Conservation (phyloP, 805 yeast species). For the Sugiyamaella floridensis region DNA sequence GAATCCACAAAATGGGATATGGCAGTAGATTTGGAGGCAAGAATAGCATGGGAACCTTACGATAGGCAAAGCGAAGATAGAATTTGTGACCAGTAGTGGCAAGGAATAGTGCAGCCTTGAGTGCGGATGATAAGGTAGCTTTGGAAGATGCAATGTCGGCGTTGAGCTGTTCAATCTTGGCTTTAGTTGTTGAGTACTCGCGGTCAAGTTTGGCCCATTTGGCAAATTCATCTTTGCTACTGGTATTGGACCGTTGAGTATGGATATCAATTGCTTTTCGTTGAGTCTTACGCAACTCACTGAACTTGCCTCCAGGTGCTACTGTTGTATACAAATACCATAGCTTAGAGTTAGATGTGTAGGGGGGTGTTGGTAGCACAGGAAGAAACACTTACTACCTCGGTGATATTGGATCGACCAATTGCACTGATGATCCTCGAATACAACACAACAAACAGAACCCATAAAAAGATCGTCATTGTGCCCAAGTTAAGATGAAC, state of each 20-base stretch:
- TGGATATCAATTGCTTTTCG: constrained; percentile 42
- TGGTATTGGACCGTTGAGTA: constrained; percentile 50
- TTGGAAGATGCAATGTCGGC: constrained; percentile 2
- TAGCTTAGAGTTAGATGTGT: constrained; percentile 11
- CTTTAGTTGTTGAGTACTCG: constrained; percentile 49
- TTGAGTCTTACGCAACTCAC: constrained; percentile 31
- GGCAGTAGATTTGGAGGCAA: constrained; percentile 57
- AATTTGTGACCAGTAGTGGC: constrained; percentile 38
- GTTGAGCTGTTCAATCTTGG: constrained; percentile 40
- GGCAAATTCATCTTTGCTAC: constrained; percentile 93
- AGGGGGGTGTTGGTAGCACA: not conserved
- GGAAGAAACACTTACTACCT: constrained; percentile 18
- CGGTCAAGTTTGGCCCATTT: constrained; percentile 92
- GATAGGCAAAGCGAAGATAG: constrained; percentile 44
- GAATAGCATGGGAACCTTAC: constrained; percentile 50
- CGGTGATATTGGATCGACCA: constrained; percentile 30
- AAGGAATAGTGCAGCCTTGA: constrained; percentile 34
- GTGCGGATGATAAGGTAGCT: constrained; percentile 27
- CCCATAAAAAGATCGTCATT: constrained; percentile 10
- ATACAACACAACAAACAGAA: constrained; percentile 34
- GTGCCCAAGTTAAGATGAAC: not conserved
- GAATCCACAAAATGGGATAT: constrained; percentile 42
- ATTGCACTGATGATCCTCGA: constrained; percentile 34
- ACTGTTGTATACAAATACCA: constrained; percentile 37
- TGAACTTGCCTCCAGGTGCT: constrained; percentile 33